Conservation (phyloP, 169 alveolate genomes). For the Perkinsus chesapeaki region DNA sequence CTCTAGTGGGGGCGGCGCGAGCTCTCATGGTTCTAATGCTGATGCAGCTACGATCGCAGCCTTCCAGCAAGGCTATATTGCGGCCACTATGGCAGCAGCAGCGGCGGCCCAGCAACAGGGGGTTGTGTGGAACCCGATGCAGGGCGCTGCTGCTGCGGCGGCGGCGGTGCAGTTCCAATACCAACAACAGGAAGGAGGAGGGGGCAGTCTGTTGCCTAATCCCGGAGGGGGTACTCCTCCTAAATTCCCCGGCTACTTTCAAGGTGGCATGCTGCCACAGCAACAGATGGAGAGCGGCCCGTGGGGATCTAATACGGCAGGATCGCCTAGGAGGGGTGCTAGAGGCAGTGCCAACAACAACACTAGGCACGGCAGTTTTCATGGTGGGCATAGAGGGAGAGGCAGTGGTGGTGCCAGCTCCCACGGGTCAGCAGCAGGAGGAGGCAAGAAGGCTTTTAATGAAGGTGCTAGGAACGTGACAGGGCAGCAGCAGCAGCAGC, state of each 20-base stretch:
- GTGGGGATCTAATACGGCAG: too few relatives aligned
- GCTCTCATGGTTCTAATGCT: too few relatives aligned
- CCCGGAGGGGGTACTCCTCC: neutral
- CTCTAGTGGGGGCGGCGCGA: too few relatives aligned
- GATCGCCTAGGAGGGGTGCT: neutral
- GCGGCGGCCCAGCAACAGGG: neutral
- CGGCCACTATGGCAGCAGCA: neutral
- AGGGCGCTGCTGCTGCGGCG: too few relatives aligned
- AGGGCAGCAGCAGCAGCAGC: too few relatives aligned
- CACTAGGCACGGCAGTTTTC: neutral
- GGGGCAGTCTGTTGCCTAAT: neutral
- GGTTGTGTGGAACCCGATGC: neutral
- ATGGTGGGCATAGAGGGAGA: neutral
- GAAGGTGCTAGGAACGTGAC: too few relatives aligned
- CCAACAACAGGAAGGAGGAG: neutral
- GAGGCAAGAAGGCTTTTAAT: neutral
- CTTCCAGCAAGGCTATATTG: neutral
- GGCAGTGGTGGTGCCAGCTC: neutral
- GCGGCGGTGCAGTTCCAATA: neutral
- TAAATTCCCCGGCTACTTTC: neutral
- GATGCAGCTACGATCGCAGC: neutral
- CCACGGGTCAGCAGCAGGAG: neutral
- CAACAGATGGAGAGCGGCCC: too few relatives aligned
- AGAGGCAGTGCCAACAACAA: neutral
- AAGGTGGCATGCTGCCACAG: too few relatives aligned